Evolutionary conservation across 1,284 basidiomycete species (phyloP).

Genomic region (Sanghuangporus sanghuang): DNA sequence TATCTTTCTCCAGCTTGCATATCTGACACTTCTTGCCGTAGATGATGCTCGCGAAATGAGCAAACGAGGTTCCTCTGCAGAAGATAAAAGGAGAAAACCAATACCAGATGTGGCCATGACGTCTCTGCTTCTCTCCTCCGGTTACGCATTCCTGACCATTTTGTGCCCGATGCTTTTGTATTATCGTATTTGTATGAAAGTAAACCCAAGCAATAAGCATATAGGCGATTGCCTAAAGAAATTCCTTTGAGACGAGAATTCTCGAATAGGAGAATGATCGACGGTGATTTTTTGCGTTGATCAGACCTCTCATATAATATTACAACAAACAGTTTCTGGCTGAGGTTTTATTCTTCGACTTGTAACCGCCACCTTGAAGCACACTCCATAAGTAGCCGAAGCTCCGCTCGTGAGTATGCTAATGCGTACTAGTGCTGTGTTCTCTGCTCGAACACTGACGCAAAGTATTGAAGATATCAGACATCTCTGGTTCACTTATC

Average conservation of each 20-base stretch:
- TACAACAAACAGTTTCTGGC: not conserved
- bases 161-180: not conserved
- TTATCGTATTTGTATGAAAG: constrained; percentile 1
- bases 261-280: too few species aligned
- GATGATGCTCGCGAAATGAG: constrained; percentile 57
- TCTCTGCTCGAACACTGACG: too few species aligned
- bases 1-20: not conserved
- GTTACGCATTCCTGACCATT: not conserved
- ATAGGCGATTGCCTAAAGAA: not conserved
- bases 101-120: not conserved
- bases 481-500: too few species aligned
- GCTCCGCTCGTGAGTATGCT: too few species aligned
- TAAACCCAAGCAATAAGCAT: not conserved
- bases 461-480: too few species aligned
- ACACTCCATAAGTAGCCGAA: too few species aligned
- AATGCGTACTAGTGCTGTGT: too few species aligned
- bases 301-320: not conserved
- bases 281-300: too few species aligned
- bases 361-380: not conserved
- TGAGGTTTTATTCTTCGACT: not conserved
- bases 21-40: constrained; percentile 24
- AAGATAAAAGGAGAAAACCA: not conserved
- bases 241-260: not conserved
- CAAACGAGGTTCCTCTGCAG: not conserved
- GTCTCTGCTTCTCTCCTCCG: not conserved